Base-by-base conservation (phyloP, 257 asterid genomes). In the Jacaranda mimosifolia region DNA sequence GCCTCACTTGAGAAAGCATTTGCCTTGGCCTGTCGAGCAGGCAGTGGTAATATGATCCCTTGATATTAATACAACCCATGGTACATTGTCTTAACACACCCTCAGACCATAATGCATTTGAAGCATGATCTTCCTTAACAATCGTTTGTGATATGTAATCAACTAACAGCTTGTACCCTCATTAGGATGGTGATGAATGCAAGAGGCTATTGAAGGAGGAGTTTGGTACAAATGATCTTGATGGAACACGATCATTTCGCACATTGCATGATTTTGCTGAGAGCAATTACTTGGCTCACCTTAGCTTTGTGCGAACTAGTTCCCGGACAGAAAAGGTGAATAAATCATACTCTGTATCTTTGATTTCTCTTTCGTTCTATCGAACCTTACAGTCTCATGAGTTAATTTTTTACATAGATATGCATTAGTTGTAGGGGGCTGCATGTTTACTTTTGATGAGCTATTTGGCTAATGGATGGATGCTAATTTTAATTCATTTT, bases 181-280 rank as follows among this genome's bases (percentile, higher is more conserved):
- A 65, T 49, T 77, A 96, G 97, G 99, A 96, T 84, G 91, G 87
- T 72, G 91, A 89, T 75, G 92, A 84, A 85, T 84, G 93, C 75
- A 80, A 81, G 77, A 84, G 83, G 80, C 46, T 89, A 52, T 78
- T 93, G 85, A 88, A 88, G 85, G 92, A 88, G 70, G 92, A 89
- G 78, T 78, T 80, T 63, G 85, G 82, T 58, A 84, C 87, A 46
- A 85, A 80, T 45, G 91, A 89, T 77, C 80, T 78, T 60, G 91
- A 82, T 9, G 90, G 89, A 70, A 60, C 91, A 42, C 85, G 93
- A 46, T 85, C 91, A 21, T 86, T 80, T 67, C 92, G 97, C 48
- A 86, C 98, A 5, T 68, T 91, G 45, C 99, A 96, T 86, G 99
- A 93, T 85, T 91, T 96, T 81, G 99, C 97, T 4, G 97, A 93